phyloP scores from a whole-genome alignment of 768 basidiomycete species.

The Dioszegia hungarica region DNA sequence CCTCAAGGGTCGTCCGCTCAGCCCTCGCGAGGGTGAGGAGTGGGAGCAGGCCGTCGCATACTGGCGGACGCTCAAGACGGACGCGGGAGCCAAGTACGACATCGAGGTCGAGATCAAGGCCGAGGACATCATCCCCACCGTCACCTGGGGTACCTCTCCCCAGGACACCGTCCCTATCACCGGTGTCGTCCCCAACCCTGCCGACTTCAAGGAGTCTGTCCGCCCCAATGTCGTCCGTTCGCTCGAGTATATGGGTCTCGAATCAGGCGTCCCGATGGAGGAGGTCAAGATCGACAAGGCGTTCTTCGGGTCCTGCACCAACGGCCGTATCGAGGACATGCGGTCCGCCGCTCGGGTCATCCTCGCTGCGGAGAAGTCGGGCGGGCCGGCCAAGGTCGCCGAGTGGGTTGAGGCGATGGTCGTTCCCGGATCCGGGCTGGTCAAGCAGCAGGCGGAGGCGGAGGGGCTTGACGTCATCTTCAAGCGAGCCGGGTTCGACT shows the following conservation, averaged over 20 bases:
- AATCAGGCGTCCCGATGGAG: constrained; percentile 71
- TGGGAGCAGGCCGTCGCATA: constrained; percentile 83
- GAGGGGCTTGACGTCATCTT: constrained; percentile 82
- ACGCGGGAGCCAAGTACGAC: constrained; percentile 80
- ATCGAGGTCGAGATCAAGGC: constrained; percentile 73
- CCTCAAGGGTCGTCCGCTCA: constrained; percentile 71
- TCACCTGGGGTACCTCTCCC: constrained; percentile 90
- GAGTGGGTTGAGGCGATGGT: constrained; percentile 77
- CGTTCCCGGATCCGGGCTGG: constrained; percentile 82
- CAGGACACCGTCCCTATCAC: constrained; percentile 82
- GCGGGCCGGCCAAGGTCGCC: constrained; percentile 62
- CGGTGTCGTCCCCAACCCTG: constrained; percentile 72
- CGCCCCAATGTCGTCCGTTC: constrained; percentile 68
- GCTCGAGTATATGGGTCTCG: constrained; percentile 80
- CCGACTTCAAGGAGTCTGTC: constrained; percentile 62
- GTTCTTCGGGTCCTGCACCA: constrained; percentile 92
- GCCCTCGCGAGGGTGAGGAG: constrained; percentile 68
- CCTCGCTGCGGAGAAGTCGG: constrained; percentile 62
- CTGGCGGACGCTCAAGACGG: constrained; percentile 72
- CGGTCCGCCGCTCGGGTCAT: constrained; percentile 77
- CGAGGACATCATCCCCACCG: constrained; percentile 79
- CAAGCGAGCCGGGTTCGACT: constrained; percentile 87
- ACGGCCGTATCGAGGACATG: constrained; percentile 87
- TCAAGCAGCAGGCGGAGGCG: constrained; percentile 85
- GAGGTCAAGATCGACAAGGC: constrained; percentile 78